Evolutionary conservation across 176 grass and related monocot species (phyloP).

Genomic region (Melocanna baccifera): DNA sequence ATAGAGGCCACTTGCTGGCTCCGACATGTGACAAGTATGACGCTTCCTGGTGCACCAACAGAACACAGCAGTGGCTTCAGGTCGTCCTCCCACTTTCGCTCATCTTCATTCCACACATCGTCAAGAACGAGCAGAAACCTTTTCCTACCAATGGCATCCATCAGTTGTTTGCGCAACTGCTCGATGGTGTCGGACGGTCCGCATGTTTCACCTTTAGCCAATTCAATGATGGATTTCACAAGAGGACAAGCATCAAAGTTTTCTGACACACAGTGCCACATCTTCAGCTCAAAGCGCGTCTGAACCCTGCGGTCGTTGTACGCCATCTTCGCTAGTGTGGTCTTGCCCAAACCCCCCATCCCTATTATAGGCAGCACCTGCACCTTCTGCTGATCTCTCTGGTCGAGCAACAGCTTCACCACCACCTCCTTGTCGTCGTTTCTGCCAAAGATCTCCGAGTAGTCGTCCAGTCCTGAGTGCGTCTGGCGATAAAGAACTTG

Average conservation of each 20-base stretch:
- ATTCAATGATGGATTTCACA: conserved; percentile 18
- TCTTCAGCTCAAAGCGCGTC: conserved; percentile 16
- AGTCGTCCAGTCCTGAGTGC: too few species aligned
- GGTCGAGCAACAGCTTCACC: too few species aligned
- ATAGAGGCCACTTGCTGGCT: neutral
- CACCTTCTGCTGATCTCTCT: too few species aligned
- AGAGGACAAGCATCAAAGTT: neutral
- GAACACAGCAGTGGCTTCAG: conserved; percentile 5
- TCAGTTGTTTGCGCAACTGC: neutral
- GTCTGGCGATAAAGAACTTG: too few species aligned
- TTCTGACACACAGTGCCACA: conserved; percentile 44
- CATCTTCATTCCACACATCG: conserved; percentile 41
- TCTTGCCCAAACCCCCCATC: conserved; percentile 53
- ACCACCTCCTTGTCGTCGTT: too few species aligned
- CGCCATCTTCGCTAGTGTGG: neutral
- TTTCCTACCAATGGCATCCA: neutral
- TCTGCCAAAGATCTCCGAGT: too few species aligned
- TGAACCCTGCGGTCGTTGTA: neutral
- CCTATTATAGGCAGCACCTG: conserved; percentile 32
- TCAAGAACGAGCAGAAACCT: conserved; percentile 22
- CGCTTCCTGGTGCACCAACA: conserved; percentile 18
- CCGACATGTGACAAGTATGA: conserved; percentile 35
- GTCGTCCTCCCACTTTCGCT: neutral
- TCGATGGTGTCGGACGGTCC: neutral
- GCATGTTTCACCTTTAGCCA: neutral